Evolutionary conservation across 2,329 filamentous ascomycete genomes (phyloP).

Genomic region (Xylaria sp.): DNA sequence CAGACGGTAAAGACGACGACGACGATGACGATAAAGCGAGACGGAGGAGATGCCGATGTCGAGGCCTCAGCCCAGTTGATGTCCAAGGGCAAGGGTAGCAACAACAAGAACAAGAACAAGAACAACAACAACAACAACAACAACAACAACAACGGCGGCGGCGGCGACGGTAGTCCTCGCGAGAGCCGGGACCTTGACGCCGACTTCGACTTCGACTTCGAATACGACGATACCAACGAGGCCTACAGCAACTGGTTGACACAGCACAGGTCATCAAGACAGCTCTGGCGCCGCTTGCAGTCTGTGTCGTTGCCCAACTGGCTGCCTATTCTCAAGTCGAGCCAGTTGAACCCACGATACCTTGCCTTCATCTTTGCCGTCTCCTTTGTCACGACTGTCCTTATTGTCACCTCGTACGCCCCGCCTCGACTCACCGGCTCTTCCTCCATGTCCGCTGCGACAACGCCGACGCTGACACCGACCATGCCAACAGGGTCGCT

Average conservation of each 20-base stretch:
- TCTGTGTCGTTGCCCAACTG: constrained; percentile 41
- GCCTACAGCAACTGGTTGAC: constrained; percentile 37
- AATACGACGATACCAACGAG: constrained; percentile 36
- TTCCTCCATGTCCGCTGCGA: constrained; percentile 15
- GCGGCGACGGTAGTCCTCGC: constrained; percentile 24
- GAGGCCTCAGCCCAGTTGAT: constrained; percentile 44
- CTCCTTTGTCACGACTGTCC: constrained; percentile 41
- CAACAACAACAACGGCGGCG: not conserved
- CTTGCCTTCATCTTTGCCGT: constrained; percentile 40
- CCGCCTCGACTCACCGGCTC: constrained; percentile 28
- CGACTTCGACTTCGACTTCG: constrained; percentile 42
- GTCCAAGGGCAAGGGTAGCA: constrained; percentile 39
- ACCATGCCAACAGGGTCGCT: not conserved
- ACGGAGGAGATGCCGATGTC: constrained; percentile 44
- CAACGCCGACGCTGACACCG: not conserved
- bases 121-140: constrained; percentile 22
- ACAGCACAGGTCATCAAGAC: constrained; percentile 28
- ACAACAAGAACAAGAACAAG: too few species aligned
- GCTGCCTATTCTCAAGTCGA: constrained; percentile 42
- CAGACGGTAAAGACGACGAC: not conserved
- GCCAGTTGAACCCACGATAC: constrained; percentile 43
- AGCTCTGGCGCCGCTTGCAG: constrained; percentile 41
- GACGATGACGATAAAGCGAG: constrained; percentile 38
- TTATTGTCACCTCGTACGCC: constrained; percentile 45
- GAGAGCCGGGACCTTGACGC: constrained; percentile 35